These are phyloP conservation scores for Durusdinium trenchii DNA, from an alignment of 73 alveolate genomes.

Conservation along the genomic window DNA sequence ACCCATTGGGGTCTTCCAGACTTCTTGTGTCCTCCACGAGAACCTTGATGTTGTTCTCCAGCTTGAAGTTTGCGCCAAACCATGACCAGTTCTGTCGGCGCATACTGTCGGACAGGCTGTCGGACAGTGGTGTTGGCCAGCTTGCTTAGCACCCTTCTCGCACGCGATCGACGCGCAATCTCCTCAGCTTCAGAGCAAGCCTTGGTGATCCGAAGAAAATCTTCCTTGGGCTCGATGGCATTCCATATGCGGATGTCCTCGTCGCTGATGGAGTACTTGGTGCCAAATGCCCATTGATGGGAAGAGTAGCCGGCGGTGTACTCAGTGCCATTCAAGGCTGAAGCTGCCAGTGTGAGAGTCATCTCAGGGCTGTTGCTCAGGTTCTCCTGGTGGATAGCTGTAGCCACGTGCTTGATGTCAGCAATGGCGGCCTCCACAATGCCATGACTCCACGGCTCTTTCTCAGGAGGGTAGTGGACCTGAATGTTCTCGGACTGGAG, in stretches of 20 bases:
- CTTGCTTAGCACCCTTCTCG: no score
- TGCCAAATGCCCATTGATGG: background rate
- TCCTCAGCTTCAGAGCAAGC: no score
- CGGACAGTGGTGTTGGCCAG: no score
- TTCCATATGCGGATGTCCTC: background rate
- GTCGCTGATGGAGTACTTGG: background rate
- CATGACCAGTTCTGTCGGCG: no score
- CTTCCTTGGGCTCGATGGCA: no score
- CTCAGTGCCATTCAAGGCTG: conserved; percentile 1
- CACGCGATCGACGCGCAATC: no score
- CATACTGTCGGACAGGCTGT: no score
- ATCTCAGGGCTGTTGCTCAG: background rate
- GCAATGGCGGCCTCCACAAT: background rate
- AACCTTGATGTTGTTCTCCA: no score
- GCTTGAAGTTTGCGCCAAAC: no score
- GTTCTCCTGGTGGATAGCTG: background rate
- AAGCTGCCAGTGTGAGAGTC: background rate
- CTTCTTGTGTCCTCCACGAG: no score
- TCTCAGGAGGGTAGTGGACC: background rate
- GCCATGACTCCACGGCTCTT: background rate
- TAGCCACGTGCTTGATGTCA: background rate
- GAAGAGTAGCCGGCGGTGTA: background rate
- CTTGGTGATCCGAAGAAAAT: no score
- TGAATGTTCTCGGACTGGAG: background rate
- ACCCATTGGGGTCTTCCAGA: no score